A percentile compares a stretch with the other conserved stretches of the same genome.
These are phyloP conservation scores for Candida adriatica DNA, from an alignment of 805 yeast genomes.

Conservation along the genomic window DNA sequence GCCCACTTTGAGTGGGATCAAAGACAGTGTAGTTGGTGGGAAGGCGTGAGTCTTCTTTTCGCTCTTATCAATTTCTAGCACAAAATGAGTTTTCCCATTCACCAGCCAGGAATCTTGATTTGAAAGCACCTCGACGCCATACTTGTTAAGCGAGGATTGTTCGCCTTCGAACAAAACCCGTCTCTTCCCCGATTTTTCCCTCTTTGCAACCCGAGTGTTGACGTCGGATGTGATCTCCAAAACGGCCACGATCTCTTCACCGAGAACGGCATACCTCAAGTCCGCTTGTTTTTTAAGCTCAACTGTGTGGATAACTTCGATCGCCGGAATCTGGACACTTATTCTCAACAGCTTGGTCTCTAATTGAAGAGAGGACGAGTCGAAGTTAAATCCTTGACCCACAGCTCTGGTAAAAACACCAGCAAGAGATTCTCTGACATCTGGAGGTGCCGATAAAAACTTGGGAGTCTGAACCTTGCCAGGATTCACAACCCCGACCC, in stretches of 20 bases:
- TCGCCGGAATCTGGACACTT: slow-evolving; percentile 55
- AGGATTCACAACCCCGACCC: slow-evolving; percentile 1
- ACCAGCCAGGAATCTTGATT: slow-evolving; percentile 72
- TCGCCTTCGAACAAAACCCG: slow-evolving; percentile 20
- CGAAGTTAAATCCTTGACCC: not conserved
- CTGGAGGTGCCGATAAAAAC: not conserved
- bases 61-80: slow-evolving; percentile 34
- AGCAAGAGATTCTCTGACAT: not conserved
- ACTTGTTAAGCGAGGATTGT: slow-evolving; percentile 21
- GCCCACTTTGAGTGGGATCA: slow-evolving; percentile 77
- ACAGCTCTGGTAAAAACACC: not conserved
- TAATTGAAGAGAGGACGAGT: slow-evolving; percentile 1
- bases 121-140: slow-evolving; percentile 41
- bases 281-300: slow-evolving; percentile 33
- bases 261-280: slow-evolving; percentile 43
- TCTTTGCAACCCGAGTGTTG: slow-evolving; percentile 1
- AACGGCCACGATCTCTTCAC: slow-evolving; percentile 48
- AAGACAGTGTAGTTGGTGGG: slow-evolving; percentile 30
- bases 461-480: not conserved
- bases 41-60: slow-evolving; percentile 6
- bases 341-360: slow-evolving; percentile 30
- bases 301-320: slow-evolving; percentile 53
- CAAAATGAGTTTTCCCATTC: slow-evolving; percentile 59
- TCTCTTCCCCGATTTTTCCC: slow-evolving; percentile 7
- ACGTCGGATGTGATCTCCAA: slow-evolving; percentile 34